These are phyloP conservation scores for Fraxinus floribunda DNA, from an alignment of 305 asterid species.

Conservation along the genomic window DNA sequence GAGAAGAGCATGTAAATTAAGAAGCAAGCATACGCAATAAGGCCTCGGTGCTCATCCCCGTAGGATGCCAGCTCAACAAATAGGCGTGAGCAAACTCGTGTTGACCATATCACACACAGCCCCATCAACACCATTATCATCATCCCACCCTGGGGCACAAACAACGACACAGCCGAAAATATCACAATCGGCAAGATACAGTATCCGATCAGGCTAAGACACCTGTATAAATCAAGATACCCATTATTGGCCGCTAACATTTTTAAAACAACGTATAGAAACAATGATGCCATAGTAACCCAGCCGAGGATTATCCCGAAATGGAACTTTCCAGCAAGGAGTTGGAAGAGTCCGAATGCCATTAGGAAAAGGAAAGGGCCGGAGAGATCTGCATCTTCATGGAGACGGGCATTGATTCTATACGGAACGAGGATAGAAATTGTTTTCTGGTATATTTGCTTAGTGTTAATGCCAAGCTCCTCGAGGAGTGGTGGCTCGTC, in stretches of 20 bases:
- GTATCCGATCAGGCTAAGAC: conserved; percentile 83
- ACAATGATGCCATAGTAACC: conserved; percentile 84
- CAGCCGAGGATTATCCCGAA: conserved; percentile 74
- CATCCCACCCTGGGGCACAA: conserved; percentile 79
- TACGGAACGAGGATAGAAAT: conserved; percentile 46
- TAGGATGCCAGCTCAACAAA: conserved; percentile 86
- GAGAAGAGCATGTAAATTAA: conserved; percentile 81
- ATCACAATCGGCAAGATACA: conserved; percentile 84
- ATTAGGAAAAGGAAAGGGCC: conserved; percentile 63
- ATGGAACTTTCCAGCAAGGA: conserved; percentile 80
- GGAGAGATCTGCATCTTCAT: conserved; percentile 71
- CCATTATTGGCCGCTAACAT: conserved; percentile 88
- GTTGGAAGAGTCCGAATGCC: conserved; percentile 84
- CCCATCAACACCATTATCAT: conserved; percentile 61
- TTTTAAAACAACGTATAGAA: conserved; percentile 73
- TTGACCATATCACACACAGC: conserved; percentile 74
- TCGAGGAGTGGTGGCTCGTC: conserved; percentile 72
- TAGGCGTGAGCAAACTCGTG: conserved; percentile 81
- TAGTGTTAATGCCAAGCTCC: conserved; percentile 69
- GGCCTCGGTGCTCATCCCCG: conserved; percentile 82
- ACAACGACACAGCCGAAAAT: conserved; percentile 69
- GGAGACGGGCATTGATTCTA: conserved; percentile 63
- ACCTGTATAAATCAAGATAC: conserved; percentile 76
- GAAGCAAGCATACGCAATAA: conserved; percentile 80
- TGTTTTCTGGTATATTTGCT: conserved; percentile 68